Percentiles rank a stretch among this genome's conserved stretches.
These are phyloP conservation scores for Calonectria pauciramosa DNA, from an alignment of 2,329 filamentous ascomycete genomes.

Conservation along the genomic window DNA sequence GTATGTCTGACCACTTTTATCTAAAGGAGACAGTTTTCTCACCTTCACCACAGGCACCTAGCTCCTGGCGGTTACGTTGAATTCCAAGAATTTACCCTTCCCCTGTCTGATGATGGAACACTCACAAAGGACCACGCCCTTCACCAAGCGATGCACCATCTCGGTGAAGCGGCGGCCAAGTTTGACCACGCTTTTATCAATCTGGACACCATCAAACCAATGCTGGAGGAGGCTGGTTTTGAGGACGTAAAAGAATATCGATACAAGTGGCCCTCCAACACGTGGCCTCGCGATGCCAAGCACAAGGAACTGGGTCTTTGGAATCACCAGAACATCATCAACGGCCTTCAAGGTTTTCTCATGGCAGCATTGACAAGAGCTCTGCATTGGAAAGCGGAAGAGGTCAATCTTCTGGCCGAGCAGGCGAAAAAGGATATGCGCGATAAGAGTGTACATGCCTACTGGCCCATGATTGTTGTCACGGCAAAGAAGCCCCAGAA, in stretches of 20 bases:
- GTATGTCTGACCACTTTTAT: background rate
- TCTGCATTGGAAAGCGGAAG: background rate
- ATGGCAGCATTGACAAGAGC: background rate
- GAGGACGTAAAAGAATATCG: background rate
- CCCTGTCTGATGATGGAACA: slow-evolving; percentile 32
- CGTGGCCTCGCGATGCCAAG: slow-evolving; percentile 27
- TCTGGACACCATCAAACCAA: slow-evolving; percentile 15
- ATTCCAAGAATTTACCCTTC: slow-evolving; percentile 33
- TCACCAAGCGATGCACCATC: slow-evolving; percentile 27
- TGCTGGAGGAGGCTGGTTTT: slow-evolving; percentile 14
- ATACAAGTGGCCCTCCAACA: slow-evolving; percentile 18
- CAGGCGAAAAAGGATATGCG: background rate
- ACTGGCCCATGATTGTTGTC: slow-evolving; percentile 3
- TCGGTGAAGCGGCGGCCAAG: slow-evolving; percentile 33
- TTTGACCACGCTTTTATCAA: slow-evolving; percentile 16
- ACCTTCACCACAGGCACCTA: slow-evolving; percentile 27
- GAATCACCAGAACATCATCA: slow-evolving; percentile 7
- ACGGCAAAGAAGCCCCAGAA: background rate
- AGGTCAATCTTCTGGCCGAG: background rate
- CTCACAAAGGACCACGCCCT: slow-evolving; percentile 33
- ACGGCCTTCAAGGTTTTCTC: background rate
- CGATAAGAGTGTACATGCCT: background rate
- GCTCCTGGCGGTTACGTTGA: slow-evolving; percentile 37
- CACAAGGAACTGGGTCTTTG: slow-evolving; percentile 10
- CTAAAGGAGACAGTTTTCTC: background rate